Base-by-base conservation (phyloP, 2,329 filamentous ascomycete genomes). In the Purpureocillium lavendulum region DNA sequence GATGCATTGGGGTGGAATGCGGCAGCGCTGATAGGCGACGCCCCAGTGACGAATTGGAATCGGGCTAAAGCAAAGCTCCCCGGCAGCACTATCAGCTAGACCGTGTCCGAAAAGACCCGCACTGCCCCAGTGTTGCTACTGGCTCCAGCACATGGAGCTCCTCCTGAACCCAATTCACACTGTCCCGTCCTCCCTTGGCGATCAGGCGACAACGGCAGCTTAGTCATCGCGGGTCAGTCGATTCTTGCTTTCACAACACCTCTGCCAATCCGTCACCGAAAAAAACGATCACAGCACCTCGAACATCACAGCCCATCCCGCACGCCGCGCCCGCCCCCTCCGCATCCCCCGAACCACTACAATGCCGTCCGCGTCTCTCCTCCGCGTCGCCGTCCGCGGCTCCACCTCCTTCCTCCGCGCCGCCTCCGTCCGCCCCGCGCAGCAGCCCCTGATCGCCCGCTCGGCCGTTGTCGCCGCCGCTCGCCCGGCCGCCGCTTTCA, bases 341-440 rank as follows among this genome's bases (percentile, higher is more conserved):
- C 21, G 21, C 41, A 42, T 30, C 39, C 40, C 44, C n/a, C n/a
- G n/a, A n/a, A n/a, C n/a, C 40, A 42, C 45, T 45, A 49, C 45
- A 65, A 84, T 83, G 77, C 76, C 78, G 61, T 80, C 82, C 55
- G 67, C 76, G 50, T 71, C 77, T 47, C 65, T 88, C 58, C 70
- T 88, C 67, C 82, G 84, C 61, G 66, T 81, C 58, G 81, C 82
- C 65, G 75, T 75, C 64, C 83, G 84, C 68, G 75, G 73, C 71
- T 65, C 71, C 66, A 64, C 75, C 59, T 66, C 69, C 62, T 70
- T 84, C 61, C 71, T 81, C 67, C 80, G 80, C 63, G 68, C 74
- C 62, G 75, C 74, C 73, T 65, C 67, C 66, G 54, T 75, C 64
- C 71, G 73, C 64, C 68, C 70, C 62, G 69, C 67, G 40, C 58